These are phyloP conservation scores for Xylaria flabelliformis DNA, from an alignment of 495 filamentous ascomycete species.

Conservation along the genomic window DNA sequence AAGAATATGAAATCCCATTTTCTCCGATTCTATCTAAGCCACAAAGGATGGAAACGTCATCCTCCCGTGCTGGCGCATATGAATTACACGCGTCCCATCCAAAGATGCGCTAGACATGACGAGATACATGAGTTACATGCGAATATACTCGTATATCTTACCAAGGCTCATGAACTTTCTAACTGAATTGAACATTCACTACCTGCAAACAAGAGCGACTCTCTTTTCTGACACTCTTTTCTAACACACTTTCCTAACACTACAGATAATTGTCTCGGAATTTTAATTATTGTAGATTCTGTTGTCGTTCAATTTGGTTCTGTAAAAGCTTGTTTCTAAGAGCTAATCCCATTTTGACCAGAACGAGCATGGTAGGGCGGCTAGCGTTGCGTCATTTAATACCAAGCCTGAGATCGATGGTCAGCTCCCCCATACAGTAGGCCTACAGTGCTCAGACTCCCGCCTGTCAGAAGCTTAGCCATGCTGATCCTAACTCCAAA, in stretches of 20 bases:
- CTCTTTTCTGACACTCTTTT: background rate
- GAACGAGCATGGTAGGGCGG: background rate
- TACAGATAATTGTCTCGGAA: background rate
- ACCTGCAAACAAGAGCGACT: background rate
- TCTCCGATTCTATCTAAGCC: background rate
- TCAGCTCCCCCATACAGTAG: background rate
- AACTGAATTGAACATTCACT: background rate
- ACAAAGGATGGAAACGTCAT: slow-evolving; percentile 1
- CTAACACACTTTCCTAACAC: background rate
- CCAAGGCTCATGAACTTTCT: background rate
- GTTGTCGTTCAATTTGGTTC: background rate
- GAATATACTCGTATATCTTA: background rate
- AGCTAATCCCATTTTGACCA: background rate
- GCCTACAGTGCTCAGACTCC: slow-evolving; percentile 5
- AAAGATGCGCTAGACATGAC: slow-evolving; percentile 4
- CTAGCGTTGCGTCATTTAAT: slow-evolving; percentile 17
- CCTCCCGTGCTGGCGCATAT: background rate
- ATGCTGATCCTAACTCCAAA: slow-evolving; percentile 3
- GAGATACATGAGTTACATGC: background rate
- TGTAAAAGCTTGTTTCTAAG: background rate
- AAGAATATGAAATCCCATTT: background rate
- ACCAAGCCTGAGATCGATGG: slow-evolving; percentile 3
- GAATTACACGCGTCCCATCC: background rate
- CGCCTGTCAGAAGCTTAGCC: slow-evolving; percentile 17
- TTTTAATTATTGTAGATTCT: background rate